Evolutionary conservation across 2,329 filamentous ascomycete genomes (phyloP).

Genomic region (Fusarium coffeatum): DNA sequence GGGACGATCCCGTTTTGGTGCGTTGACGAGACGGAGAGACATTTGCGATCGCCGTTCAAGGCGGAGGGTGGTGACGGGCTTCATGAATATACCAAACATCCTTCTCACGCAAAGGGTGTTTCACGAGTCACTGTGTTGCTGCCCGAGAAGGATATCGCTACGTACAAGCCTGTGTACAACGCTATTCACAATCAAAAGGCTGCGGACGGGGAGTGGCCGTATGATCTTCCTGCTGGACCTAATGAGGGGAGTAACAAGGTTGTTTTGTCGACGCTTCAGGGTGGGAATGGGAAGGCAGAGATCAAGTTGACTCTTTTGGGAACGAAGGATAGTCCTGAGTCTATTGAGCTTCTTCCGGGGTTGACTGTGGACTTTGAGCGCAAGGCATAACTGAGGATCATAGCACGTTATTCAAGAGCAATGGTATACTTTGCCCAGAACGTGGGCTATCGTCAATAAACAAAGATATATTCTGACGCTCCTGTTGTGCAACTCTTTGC

Average conservation of each 20-base stretch:
- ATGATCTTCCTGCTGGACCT: constrained; percentile 29
- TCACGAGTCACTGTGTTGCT: constrained; percentile 56
- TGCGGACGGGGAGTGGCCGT: constrained; percentile 26
- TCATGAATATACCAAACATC: constrained; percentile 55
- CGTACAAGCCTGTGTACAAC: constrained; percentile 43
- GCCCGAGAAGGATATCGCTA: constrained; percentile 31
- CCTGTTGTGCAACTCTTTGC: too few species aligned
- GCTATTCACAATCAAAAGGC: constrained; percentile 43
- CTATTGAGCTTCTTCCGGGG: constrained; percentile 40
- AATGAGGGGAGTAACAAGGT: constrained; percentile 32
- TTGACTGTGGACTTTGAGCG: constrained; percentile 40
- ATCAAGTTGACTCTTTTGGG: constrained; percentile 41
- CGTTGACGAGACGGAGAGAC: constrained; percentile 69
- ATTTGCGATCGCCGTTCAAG: constrained; percentile 64
- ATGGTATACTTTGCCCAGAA: too few species aligned
- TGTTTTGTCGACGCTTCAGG: constrained; percentile 10
- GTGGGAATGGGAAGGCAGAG: constrained; percentile 17
- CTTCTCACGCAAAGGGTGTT: constrained; percentile 64
- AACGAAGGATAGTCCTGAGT: constrained; percentile 39
- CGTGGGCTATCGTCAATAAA: too few species aligned
- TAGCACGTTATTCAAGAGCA: neutral
- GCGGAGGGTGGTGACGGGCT: constrained; percentile 35
- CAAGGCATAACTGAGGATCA: neutral
- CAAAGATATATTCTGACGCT: neutral
- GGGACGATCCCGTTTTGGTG: constrained; percentile 74